phyloP scores from a whole-genome alignment of 1,284 basidiomycete genomes.

The Exobasidium rhododendri region DNA sequence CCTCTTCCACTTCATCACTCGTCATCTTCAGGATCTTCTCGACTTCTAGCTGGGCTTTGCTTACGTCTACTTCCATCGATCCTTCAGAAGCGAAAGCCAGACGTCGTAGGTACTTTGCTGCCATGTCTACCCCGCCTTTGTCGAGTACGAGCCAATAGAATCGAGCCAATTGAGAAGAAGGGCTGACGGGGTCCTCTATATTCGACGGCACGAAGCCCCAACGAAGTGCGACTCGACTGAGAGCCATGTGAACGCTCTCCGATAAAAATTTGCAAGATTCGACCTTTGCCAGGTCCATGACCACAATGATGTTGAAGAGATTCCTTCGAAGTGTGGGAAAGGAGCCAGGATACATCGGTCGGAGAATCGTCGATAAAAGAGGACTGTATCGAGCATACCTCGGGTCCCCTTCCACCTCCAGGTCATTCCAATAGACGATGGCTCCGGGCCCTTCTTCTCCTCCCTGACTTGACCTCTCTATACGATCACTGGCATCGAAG shows the following conservation, averaged over 20 bases:
- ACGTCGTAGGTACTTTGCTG: slow-evolving; percentile 27
- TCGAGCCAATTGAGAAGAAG: slow-evolving; percentile 25
- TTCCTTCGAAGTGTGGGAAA: slow-evolving; percentile 44
- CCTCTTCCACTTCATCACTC: neutral
- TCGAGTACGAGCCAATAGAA: slow-evolving; percentile 39
- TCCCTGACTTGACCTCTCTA: slow-evolving; percentile 18
- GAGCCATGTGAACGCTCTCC: slow-evolving; percentile 31
- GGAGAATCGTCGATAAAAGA: slow-evolving; percentile 16
- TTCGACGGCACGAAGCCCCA: slow-evolving; percentile 47
- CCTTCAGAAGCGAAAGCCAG: slow-evolving; percentile 16
- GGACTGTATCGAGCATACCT: slow-evolving; percentile 56
- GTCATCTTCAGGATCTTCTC: slow-evolving; percentile 11
- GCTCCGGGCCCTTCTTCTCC: slow-evolving; percentile 56
- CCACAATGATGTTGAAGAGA: slow-evolving; percentile 47
- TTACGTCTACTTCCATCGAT: slow-evolving; percentile 18
- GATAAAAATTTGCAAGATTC: slow-evolving; percentile 35
- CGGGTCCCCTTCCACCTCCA: slow-evolving; percentile 70
- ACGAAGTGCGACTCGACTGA: slow-evolving; percentile 34
- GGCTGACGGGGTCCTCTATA: slow-evolving; percentile 22
- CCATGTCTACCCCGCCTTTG: slow-evolving; percentile 18
- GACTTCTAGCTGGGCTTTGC: slow-evolving; percentile 26
- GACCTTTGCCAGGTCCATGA: slow-evolving; percentile 35
- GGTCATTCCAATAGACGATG: slow-evolving; percentile 80
- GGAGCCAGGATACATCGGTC: slow-evolving; percentile 40
- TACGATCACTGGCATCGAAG: slow-evolving; percentile 50